Percentiles rank a stretch among this genome's conserved stretches.
Evolutionary conservation across 257 asterid genomes (phyloP).

Genomic region (Hygrophila difformis): DNA sequence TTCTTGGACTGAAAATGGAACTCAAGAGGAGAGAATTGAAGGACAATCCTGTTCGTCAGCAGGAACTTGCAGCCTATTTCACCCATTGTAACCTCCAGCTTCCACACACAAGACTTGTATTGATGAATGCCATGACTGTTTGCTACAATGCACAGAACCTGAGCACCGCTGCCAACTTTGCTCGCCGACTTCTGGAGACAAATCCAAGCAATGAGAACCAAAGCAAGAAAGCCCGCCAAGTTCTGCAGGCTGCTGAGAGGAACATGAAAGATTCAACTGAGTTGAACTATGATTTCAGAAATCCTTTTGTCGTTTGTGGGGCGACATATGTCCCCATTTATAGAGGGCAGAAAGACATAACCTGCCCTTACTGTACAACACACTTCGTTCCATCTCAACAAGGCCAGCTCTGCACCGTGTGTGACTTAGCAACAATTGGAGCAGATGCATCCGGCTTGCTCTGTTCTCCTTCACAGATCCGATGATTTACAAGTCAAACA

Average conservation of each 20-base stretch:
- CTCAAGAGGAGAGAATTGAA: conserved; percentile 60
- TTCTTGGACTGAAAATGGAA: conserved; percentile 67
- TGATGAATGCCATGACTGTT: conserved; percentile 56
- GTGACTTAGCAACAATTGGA: conserved; percentile 60
- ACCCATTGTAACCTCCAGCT: conserved; percentile 76
- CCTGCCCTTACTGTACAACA: conserved; percentile 68
- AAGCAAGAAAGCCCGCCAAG: conserved; percentile 52
- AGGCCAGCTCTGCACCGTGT: conserved; percentile 70
- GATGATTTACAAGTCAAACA: conserved; percentile 16
- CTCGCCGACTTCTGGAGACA: conserved; percentile 66
- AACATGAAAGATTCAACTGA: conserved; percentile 55
- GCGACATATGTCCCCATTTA: conserved; percentile 82
- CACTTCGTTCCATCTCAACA: conserved; percentile 66
- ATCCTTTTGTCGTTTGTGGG: conserved; percentile 83
- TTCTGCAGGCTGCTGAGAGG: conserved; percentile 73
- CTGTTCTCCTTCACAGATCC: conserved; percentile 50
- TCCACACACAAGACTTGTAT: conserved; percentile 73
- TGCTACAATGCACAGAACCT: conserved; percentile 58
- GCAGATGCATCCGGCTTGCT: conserved; percentile 60
- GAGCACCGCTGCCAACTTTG: conserved; percentile 77
- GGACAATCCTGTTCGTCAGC: conserved; percentile 69
- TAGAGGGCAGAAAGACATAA: conserved; percentile 73
- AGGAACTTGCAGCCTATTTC: conserved; percentile 86
- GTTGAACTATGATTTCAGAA: conserved; percentile 78
- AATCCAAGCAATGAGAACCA: conserved; percentile 62